Base-by-base conservation (phyloP, 2,329 filamentous ascomycete genomes). In the Colletotrichum somersetense region DNA sequence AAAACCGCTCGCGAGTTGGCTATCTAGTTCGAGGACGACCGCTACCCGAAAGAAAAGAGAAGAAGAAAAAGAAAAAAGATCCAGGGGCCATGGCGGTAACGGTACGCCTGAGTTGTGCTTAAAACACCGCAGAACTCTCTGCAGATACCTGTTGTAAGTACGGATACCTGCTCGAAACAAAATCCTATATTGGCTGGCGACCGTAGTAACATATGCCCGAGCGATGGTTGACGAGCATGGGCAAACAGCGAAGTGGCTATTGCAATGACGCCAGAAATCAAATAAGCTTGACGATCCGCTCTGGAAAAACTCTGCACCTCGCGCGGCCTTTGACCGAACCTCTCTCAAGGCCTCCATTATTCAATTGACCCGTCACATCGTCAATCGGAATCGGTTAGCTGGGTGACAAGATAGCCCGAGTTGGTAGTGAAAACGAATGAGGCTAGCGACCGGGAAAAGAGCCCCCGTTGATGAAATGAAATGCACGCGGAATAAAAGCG, bases 241-340 rank as follows among this genome's bases (percentile, higher is more conserved):
- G 40, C 40, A 42, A 42, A 18, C 40, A 52, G 44, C 26, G 23
- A 38, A 23, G 69, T 62, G 65, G 53, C 30, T 30, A 23, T 46
- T 33, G 33, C 44, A 62, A 62, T 57, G 67, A 57, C 63, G 16
- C 23, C 64, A 42, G 64, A 62, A 23, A 42, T 52, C 63, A 67
- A 63, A 42, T 33, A 30, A 52, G 42, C 64, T 62, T 63, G 52
- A 57, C 30, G 40, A 26, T 38, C 65, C 69, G 57, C 65, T 68
- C 52, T 63, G 11, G 52, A 16, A 35, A 62, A 64, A 52, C 66
- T 40, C 62, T 44, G 42, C 67, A 55, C 5, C 30, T 33, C 5
- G 57, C 65, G 50, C 58, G 65, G 58, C 16, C 30, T 68, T 53
- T 38, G 68, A 71, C 64, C 57, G 68, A 68, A 68, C 57, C 58